Evolutionary conservation across 2,329 filamentous ascomycete genomes (phyloP), one percentile per base, ranked within the genome.

Genomic region (Scytalidium sp.): DNA sequence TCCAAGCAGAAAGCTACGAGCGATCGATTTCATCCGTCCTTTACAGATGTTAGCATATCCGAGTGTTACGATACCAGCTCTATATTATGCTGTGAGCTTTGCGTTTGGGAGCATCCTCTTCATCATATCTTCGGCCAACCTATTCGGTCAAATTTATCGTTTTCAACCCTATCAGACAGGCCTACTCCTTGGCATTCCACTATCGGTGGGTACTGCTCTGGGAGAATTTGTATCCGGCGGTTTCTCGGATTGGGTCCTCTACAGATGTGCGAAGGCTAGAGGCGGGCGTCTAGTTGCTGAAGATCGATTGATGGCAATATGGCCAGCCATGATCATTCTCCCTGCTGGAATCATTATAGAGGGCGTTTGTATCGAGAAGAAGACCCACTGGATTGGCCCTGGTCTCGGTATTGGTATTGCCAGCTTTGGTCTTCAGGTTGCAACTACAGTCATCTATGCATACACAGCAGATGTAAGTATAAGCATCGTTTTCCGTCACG

Each of bases 61-160:
- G 1, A 60, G 56, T 8, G 62, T 67, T 9, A 50, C 65, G 5
- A 63, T 67, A 45, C 63, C 65, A 1, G 62, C 60, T 2, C 48
- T 65, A 5, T 67, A 66, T 47, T 67, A 65, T 47, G 55, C 55
- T 13, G 55, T 61, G 7, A 57, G 61, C 50, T 67, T 64, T 48
- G 64, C 60, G 19, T 66, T 66, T 46, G 60, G 60, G 10, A 59
- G 58, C 21, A 64, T 67, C 27, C 54, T 67, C 9, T 60, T 62
- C 8, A 64, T 64, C 13, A 64, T 66, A 3, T 66, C 64, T 2
- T 63, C 63, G n/a, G 60, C 64, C 8, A 56, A 58, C 29, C 63
- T 65, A 19, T 66, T 67, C 51, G 54, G 8, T 20, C 19, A 21
- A 10, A n/a, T 47, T 13, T 39, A 21, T 20, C 8, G 43, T 22